Evolutionary conservation across 345 rosid genomes (phyloP).

Genomic region (Pugionium dolabratum): DNA sequence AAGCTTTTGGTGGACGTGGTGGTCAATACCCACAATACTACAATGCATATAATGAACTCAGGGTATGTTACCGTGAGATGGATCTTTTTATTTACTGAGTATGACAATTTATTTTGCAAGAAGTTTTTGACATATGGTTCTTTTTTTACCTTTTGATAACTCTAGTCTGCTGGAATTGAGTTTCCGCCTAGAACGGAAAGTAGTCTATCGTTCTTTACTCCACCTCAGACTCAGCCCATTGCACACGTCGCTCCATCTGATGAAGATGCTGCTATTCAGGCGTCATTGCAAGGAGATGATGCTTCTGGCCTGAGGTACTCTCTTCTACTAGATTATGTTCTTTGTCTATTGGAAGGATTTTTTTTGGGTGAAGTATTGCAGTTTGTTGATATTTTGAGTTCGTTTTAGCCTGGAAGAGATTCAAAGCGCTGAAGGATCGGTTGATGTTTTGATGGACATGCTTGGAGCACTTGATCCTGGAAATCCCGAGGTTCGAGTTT

Average conservation of each 20-base stretch:
- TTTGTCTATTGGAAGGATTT: slow-evolving; percentile 1
- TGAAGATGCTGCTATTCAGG: slow-evolving; percentile 88
- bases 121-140: neutral
- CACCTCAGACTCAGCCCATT: slow-evolving; percentile 76
- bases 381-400: slow-evolving; percentile 6
- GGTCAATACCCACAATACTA: slow-evolving; percentile 82
- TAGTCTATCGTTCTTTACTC: slow-evolving; percentile 77
- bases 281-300: slow-evolving; percentile 79
- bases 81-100: slow-evolving; percentile 8
- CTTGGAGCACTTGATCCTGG: slow-evolving; percentile 76
- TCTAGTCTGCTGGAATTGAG: slow-evolving; percentile 78
- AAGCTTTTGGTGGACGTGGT: slow-evolving; percentile 74
- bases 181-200: slow-evolving; percentile 87
- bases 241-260: slow-evolving; percentile 48
- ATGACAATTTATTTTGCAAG: neutral
- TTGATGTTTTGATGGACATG: slow-evolving; percentile 80
- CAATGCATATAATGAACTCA: slow-evolving; percentile 80
- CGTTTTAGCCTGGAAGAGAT: slow-evolving; percentile 68
- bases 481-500: slow-evolving; percentile 58
- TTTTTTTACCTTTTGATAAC: neutral
- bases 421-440: slow-evolving; percentile 67
- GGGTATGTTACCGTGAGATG: slow-evolving; percentile 48
- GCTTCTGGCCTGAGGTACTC: slow-evolving; percentile 78
- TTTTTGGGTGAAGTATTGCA: neutral
- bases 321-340: slow-evolving; percentile 11